A percentile compares a stretch with the other conserved stretches of the same genome.
Evolutionary conservation across 169 alveolate genomes (phyloP).

Genomic region (Besnoitia besnoiti): DNA sequence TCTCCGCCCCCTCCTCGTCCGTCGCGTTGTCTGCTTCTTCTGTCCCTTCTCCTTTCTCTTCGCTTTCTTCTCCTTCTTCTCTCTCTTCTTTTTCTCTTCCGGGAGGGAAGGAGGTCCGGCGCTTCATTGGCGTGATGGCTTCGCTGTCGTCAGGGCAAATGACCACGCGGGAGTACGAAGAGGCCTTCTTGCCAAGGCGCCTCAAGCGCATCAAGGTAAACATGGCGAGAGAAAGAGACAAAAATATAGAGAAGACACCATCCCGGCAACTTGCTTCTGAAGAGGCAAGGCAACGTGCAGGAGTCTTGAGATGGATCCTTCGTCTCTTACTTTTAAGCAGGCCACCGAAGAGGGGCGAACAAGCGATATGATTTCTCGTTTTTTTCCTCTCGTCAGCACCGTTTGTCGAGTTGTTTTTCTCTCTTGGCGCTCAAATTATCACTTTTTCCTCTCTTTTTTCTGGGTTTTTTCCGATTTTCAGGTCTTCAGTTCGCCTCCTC

Average conservation of each 20-base stretch:
- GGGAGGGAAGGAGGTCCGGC: background rate
- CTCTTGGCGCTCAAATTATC: background rate
- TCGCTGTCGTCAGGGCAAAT: slow-evolving; percentile 49
- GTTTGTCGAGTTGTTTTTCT: too few relatives aligned
- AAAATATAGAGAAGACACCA: too few relatives aligned
- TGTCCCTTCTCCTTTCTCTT: background rate
- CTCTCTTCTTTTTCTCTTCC: background rate
- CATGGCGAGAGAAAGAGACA: background rate
- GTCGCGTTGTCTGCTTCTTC: background rate
- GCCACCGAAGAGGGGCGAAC: too few relatives aligned
- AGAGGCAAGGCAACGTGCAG: too few relatives aligned
- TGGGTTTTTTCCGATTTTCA: background rate
- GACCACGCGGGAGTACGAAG: slow-evolving; percentile 48
- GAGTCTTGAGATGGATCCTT: too few relatives aligned
- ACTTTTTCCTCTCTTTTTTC: background rate
- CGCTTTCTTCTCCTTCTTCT: background rate
- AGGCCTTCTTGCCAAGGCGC: slow-evolving; percentile 45
- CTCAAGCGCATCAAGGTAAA: slow-evolving; percentile 49
- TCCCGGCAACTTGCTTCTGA: too few relatives aligned
- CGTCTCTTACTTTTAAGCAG: background rate
- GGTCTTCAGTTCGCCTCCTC: slow-evolving; percentile 33
- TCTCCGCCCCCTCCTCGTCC: background rate
- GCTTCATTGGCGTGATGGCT: slow-evolving; percentile 26
- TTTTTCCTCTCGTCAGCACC: background rate
- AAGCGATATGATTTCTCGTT: too few relatives aligned